Conservation (phyloP, 305 asterid species). For the Solanum hybrid region DNA sequence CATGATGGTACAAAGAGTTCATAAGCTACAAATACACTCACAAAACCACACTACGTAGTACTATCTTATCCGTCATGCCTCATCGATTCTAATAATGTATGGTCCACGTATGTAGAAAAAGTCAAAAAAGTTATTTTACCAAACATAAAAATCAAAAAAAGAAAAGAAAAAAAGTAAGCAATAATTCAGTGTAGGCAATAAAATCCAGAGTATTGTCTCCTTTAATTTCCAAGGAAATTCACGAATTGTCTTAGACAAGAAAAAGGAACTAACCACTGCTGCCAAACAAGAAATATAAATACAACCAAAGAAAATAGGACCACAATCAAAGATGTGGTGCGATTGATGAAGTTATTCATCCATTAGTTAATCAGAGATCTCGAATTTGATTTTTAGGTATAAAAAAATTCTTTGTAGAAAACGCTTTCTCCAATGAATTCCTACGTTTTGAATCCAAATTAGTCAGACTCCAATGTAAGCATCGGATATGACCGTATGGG, state of each 20-base stretch:
- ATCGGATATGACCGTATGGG: background rate
- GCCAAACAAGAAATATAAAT: background rate
- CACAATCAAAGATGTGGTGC: background rate
- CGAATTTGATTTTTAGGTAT: background rate
- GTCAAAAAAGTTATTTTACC: background rate
- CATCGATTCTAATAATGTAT: background rate
- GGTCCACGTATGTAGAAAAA: background rate
- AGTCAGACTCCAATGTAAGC: background rate
- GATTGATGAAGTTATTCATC: background rate
- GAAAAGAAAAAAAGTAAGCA: background rate
- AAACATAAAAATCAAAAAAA: background rate
- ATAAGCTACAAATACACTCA: background rate
- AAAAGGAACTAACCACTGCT: background rate
- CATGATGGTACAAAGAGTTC: background rate
- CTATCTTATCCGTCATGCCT: background rate
- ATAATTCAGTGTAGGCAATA: slow-evolving; percentile 3
- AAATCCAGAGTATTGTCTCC: background rate
- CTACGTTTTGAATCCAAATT: background rate
- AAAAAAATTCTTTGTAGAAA: too few relatives aligned
- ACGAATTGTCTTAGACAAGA: background rate
- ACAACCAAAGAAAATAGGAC: background rate
- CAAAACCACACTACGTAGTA: background rate
- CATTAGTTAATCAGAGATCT: background rate
- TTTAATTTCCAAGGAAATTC: background rate
- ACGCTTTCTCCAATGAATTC: accelerated